phyloP scores from a whole-genome alignment of 2,329 filamentous ascomycete species.

The Trichoderma brevicompactum region DNA sequence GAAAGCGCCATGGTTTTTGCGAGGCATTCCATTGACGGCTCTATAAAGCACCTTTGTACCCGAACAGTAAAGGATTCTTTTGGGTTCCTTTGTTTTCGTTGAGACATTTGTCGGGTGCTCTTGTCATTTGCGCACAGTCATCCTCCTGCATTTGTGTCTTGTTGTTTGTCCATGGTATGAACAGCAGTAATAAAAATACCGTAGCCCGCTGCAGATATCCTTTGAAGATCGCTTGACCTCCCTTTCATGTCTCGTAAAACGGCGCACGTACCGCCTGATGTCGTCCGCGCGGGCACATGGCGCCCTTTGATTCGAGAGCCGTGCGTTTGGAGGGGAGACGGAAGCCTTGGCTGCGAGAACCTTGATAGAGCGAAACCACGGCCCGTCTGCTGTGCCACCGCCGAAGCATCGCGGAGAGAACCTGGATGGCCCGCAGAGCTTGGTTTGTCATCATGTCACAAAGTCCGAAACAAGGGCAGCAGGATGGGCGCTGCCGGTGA shows the following conservation, averaged over 20 bases:
- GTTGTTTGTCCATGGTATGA: neutral
- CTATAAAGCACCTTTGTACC: neutral
- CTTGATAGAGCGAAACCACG: slow-evolving; percentile 16
- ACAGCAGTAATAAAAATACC: no score
- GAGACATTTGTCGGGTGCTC: no score
- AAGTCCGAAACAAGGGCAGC: no score
- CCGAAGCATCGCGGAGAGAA: slow-evolving; percentile 14
- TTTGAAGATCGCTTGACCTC: neutral
- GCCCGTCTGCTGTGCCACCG: neutral
- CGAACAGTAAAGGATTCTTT: neutral
- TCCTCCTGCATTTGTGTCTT: neutral
- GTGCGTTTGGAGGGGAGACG: neutral
- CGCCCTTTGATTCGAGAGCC: neutral
- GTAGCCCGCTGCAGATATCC: slow-evolving; percentile 1
- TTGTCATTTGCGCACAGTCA: no score
- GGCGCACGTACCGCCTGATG: neutral
- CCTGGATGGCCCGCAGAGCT: slow-evolving; percentile 14
- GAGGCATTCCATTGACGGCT: neutral
- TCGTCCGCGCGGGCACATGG: neutral
- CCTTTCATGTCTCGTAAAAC: neutral
- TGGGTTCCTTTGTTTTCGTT: neutral
- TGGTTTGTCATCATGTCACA: slow-evolving; percentile 9
- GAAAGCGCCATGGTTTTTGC: neutral
- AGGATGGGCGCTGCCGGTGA: neutral
- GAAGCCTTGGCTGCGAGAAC: neutral